These are phyloP conservation scores for Macroventuria anomochaeta DNA, from an alignment of 2,329 filamentous ascomycete species.

Conservation along the genomic window DNA sequence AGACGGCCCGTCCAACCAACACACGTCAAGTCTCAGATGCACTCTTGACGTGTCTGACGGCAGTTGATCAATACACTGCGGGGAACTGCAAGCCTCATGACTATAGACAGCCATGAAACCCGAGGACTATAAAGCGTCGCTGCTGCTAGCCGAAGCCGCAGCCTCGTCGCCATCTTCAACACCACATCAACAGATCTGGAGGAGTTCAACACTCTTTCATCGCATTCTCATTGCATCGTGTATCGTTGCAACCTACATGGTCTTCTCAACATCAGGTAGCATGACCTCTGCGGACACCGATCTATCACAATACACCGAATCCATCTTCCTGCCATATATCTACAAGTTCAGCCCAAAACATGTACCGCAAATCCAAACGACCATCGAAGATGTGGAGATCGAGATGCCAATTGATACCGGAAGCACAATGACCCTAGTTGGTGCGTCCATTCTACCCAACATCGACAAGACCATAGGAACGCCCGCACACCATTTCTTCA, in stretches of 20 bases:
- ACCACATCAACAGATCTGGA: constrained; percentile 5
- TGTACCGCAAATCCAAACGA: constrained; percentile 37
- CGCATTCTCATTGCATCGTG: constrained; percentile 13
- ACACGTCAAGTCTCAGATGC: constrained; percentile 13
- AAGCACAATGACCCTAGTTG: constrained; percentile 44
- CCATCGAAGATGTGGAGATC: constrained; percentile 35
- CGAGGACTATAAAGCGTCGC: constrained; percentile 23
- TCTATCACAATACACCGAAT: constrained; percentile 24
- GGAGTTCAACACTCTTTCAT: constrained; percentile 33
- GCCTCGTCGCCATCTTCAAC: constrained; percentile 25
- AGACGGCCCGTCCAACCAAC: neutral
- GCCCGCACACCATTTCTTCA: constrained; percentile 42
- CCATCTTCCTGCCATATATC: constrained; percentile 45
- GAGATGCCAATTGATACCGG: constrained; percentile 46
- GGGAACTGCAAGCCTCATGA: constrained; percentile 18
- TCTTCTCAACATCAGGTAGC: constrained; percentile 8
- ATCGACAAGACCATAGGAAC: constrained; percentile 31
- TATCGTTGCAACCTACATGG: constrained; percentile 9
- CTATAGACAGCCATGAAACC: constrained; percentile 31
- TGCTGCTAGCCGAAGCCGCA: constrained; percentile 8
- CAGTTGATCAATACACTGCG: constrained; percentile 11
- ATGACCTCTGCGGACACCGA: constrained; percentile 21
- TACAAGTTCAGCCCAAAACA: constrained; percentile 35
- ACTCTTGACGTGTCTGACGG: constrained; percentile 21
- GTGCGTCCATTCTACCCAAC: constrained; percentile 40